These are phyloP conservation scores for Polytolypa hystricis DNA, from an alignment of 2,329 filamentous ascomycete species.

Conservation along the genomic window DNA sequence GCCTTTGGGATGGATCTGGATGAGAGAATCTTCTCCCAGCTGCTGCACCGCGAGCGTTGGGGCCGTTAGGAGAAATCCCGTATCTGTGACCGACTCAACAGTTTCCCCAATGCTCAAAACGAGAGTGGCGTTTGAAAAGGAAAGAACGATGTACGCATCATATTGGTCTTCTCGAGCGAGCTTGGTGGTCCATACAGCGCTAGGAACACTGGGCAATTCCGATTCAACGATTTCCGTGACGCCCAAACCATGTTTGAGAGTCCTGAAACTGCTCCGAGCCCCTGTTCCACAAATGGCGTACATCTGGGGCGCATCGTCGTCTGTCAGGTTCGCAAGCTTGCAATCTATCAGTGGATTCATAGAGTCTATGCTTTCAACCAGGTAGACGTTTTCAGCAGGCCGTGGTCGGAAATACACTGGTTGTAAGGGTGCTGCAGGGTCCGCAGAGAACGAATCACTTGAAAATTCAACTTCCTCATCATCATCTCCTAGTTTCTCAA, in stretches of 20 bases:
- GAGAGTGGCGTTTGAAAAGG: slow-evolving; percentile 78
- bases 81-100: slow-evolving; percentile 89
- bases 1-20: slow-evolving; percentile 93
- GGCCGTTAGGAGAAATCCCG: slow-evolving; percentile 78
- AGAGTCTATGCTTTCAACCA: slow-evolving; percentile 75
- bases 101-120: slow-evolving; percentile 94
- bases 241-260: slow-evolving; percentile 81
- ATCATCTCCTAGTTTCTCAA: slow-evolving; percentile 92
- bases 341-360: slow-evolving; percentile 88
- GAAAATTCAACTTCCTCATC: slow-evolving; percentile 78
- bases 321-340: slow-evolving; percentile 79
- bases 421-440: slow-evolving; percentile 59
- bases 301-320: slow-evolving; percentile 92
- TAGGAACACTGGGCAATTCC: slow-evolving; percentile 76
- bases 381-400: slow-evolving; percentile 65
- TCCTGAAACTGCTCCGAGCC: slow-evolving; percentile 80
- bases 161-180: slow-evolving; percentile 69
- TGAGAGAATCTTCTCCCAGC: slow-evolving; percentile 80
- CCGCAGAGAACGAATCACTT: slow-evolving; percentile 71
- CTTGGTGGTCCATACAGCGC: slow-evolving; percentile 92
- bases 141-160: slow-evolving; percentile 92
- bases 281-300: slow-evolving; percentile 86
- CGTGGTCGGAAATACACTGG: slow-evolving; percentile 80
- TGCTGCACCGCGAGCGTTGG: slow-evolving; percentile 88
- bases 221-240: slow-evolving; percentile 95